These are phyloP conservation scores for Cichorium intybus DNA, from an alignment of 140 eudicot genomes.

Conservation along the genomic window DNA sequence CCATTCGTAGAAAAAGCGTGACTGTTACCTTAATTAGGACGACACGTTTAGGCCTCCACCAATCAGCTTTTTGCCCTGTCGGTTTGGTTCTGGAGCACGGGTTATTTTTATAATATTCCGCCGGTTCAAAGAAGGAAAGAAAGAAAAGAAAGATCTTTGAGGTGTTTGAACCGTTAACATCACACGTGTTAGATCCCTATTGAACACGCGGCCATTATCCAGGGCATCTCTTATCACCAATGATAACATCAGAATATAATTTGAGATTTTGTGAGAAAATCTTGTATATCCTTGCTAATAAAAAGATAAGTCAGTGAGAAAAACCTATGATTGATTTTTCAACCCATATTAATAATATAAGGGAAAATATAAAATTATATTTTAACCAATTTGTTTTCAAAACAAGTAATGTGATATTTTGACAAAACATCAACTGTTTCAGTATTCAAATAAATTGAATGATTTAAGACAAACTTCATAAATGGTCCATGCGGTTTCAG, in stretches of 20 bases:
- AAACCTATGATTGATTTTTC: neutral
- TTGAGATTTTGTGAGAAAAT: neutral
- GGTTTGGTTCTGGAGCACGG: neutral
- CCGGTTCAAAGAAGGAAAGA: constrained; percentile 5
- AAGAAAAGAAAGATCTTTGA: neutral
- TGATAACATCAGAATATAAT: constrained; percentile 28
- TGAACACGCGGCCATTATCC: constrained; percentile 28
- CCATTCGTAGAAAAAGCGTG: constrained; percentile 21
- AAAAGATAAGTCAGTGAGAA: neutral
- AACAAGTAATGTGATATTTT: too few species aligned
- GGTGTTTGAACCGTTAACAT: neutral
- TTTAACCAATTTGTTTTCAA: too few species aligned
- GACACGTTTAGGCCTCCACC: constrained; percentile 28
- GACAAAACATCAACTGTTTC: too few species aligned
- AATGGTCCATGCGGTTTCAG: too few species aligned
- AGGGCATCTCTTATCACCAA: constrained; percentile 23
- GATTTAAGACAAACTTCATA: too few species aligned
- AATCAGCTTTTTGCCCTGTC: neutral
- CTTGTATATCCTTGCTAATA: neutral
- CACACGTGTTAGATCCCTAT: constrained; percentile 26
- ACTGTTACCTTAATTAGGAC: constrained; percentile 1
- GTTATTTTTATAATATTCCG: neutral
- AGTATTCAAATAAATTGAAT: too few species aligned
- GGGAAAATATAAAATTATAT: too few species aligned
- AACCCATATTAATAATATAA: too few species aligned